Evolutionary conservation across 371 early-diverging fungal species (phyloP).

Genomic region (Mucor mucedo): DNA sequence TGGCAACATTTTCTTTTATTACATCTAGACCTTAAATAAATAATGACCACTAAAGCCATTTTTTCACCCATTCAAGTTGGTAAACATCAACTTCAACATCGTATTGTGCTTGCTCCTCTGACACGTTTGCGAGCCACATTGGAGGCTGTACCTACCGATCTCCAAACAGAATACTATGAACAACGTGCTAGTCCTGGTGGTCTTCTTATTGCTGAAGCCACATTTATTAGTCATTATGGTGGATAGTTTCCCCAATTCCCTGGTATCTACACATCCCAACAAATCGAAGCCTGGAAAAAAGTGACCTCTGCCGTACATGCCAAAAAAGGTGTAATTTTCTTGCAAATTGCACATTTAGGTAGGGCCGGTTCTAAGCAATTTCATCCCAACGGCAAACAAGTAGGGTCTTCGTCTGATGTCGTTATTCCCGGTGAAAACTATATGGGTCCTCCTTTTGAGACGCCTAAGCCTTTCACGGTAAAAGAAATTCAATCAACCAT

Average conservation of each 20-base stretch:
- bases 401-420: slow-evolving; percentile 19
- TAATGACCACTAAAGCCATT: slow-evolving; percentile 14
- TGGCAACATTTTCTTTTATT: too few relatives aligned
- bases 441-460: slow-evolving; percentile 4
- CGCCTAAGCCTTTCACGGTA: slow-evolving; percentile 55
- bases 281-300: slow-evolving; percentile 62
- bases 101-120: slow-evolving; percentile 60
- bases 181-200: slow-evolving; percentile 65
- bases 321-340: slow-evolving; percentile 59
- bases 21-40: slow-evolving; percentile 5
- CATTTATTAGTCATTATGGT: slow-evolving; percentile 45
- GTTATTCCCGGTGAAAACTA: slow-evolving; percentile 5
- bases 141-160: slow-evolving; percentile 44
- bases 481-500: slow-evolving; percentile 66
- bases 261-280: slow-evolving; percentile 45
- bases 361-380: slow-evolving; percentile 13
- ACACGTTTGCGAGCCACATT: slow-evolving; percentile 46
- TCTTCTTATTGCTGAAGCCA: slow-evolving; percentile 62
- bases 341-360: slow-evolving; percentile 63
- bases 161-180: slow-evolving; percentile 56
- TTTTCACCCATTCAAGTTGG: slow-evolving; percentile 43
- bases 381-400: slow-evolving; percentile 10
- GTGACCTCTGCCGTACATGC: slow-evolving; percentile 61
- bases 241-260: slow-evolving; percentile 42
- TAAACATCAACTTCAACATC: slow-evolving; percentile 39